A percentile compares a stretch with the other conserved stretches of the same genome.
phyloP scores from a whole-genome alignment of 2,329 filamentous ascomycete species.

The Phoma sp. region DNA sequence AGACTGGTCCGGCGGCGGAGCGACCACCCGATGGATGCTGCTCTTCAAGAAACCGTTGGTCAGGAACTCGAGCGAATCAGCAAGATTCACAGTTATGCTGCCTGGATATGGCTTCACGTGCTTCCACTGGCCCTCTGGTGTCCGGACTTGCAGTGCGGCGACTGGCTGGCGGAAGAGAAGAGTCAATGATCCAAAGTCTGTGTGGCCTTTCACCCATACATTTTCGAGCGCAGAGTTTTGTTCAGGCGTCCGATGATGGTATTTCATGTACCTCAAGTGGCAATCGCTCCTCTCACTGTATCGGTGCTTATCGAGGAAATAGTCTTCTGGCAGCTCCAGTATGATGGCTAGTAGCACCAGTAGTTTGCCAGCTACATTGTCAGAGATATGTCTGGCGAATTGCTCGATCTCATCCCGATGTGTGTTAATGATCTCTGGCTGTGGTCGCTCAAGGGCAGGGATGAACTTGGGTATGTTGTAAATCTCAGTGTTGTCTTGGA shows the following conservation, averaged over 20 bases:
- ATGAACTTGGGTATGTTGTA: slow-evolving; percentile 68
- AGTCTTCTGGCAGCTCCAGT: slow-evolving; percentile 64
- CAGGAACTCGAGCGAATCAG: slow-evolving; percentile 47
- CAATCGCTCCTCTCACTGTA: slow-evolving; percentile 64
- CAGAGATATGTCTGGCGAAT: slow-evolving; percentile 51
- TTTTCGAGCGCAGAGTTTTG: slow-evolving; percentile 52
- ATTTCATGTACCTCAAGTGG: slow-evolving; percentile 67
- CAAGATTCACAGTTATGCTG: slow-evolving; percentile 49
- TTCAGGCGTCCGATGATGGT: slow-evolving; percentile 56
- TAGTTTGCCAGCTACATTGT: slow-evolving; percentile 53
- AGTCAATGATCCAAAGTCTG: slow-evolving; percentile 62
- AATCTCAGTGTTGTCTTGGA: slow-evolving; percentile 63
- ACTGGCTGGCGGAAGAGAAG: slow-evolving; percentile 65
- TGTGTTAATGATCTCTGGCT: slow-evolving; percentile 48
- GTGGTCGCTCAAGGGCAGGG: slow-evolving; percentile 57
- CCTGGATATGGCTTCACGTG: slow-evolving; percentile 48
- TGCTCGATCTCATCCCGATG: slow-evolving; percentile 57
- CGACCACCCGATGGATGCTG: slow-evolving; percentile 57
- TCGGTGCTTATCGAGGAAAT: slow-evolving; percentile 60
- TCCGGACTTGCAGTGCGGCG: slow-evolving; percentile 60
- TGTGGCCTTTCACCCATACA: slow-evolving; percentile 54
- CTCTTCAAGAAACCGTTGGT: slow-evolving; percentile 54
- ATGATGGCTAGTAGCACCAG: slow-evolving; percentile 63
- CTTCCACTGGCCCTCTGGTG: slow-evolving; percentile 41
- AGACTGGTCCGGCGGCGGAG: slow-evolving; percentile 56